Percentiles rank a stretch among this genome's conserved stretches.
phyloP scores from a whole-genome alignment of 2,329 filamentous ascomycete genomes.

The Venturiaceae sp. region DNA sequence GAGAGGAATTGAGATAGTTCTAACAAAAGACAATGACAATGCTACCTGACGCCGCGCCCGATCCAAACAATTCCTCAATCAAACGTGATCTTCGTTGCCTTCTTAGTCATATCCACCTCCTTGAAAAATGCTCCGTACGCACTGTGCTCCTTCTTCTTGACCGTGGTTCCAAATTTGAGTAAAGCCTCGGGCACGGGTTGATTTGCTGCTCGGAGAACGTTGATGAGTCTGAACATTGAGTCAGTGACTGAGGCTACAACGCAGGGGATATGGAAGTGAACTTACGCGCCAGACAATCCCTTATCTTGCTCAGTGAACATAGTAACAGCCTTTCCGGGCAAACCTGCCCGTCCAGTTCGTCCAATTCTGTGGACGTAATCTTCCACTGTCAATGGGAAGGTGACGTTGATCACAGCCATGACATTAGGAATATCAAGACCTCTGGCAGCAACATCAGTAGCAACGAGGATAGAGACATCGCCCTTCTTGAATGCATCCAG shows the following conservation, averaged over 20 bases:
- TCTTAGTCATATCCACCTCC: conserved; percentile 73
- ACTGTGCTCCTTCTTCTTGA: conserved; percentile 97
- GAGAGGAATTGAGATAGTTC: no score
- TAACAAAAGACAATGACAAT: no score
- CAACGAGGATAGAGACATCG: conserved; percentile 72
- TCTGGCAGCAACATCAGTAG: conserved; percentile 90
- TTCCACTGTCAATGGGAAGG: conserved; percentile 89
- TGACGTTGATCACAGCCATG: conserved; percentile 89
- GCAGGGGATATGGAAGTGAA: conserved; percentile 19
- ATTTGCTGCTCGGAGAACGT: conserved; percentile 87
- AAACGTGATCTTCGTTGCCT: conserved; percentile 87
- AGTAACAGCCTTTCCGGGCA: conserved; percentile 80
- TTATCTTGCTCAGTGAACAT: conserved; percentile 96
- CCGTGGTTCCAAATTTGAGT: conserved; percentile 92
- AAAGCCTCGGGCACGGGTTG: conserved; percentile 85
- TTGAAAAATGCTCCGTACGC: conserved; percentile 95
- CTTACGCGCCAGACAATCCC: conserved; percentile 75
- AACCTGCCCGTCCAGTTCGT: conserved; percentile 83
- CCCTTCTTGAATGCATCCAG: conserved; percentile 88
- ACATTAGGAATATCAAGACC: conserved; percentile 93
- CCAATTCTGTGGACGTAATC: conserved; percentile 98
- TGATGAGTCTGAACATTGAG: conserved; percentile 59
- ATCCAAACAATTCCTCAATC: conserved; percentile 33
- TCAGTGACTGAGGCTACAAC: neutral
- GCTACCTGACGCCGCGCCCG: neutral